phyloP scores from a whole-genome alignment of 179 eudicot species.

The Camellia oleifera region DNA sequence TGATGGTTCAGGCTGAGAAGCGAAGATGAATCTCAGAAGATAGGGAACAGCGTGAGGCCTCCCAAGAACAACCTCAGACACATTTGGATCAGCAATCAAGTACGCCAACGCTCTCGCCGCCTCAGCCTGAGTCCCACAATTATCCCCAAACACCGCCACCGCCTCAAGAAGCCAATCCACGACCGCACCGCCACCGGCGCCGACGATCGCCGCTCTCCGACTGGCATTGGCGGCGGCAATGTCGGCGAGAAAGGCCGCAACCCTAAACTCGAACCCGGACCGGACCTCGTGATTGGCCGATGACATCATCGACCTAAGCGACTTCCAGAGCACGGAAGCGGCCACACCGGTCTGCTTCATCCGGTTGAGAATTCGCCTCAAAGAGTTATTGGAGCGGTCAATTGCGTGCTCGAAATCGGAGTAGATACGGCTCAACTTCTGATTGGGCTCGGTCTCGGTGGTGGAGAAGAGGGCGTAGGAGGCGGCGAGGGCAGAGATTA shows the following conservation, averaged over 20 bases:
- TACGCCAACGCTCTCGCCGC: slow-evolving; percentile 95
- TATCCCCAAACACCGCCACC: slow-evolving; percentile 47
- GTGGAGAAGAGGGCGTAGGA: slow-evolving; percentile 25
- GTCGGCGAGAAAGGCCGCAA: slow-evolving; percentile 94
- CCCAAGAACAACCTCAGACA: slow-evolving; percentile 58
- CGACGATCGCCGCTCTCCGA: slow-evolving; percentile 80
- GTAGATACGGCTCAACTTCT: slow-evolving; percentile 13
- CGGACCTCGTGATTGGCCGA: slow-evolving; percentile 87
- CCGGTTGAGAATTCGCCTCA: slow-evolving; percentile 33
- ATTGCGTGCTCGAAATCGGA: slow-evolving; percentile 33
- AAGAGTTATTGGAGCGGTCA: slow-evolving; percentile 48
- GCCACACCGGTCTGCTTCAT: slow-evolving; percentile 77
- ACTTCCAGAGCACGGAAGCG: slow-evolving; percentile 78
- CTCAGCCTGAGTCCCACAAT: slow-evolving; percentile 73
- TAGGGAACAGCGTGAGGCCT: slow-evolving; percentile 76
- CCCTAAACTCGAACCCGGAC: slow-evolving; percentile 82
- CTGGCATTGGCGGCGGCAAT: slow-evolving; percentile 84
- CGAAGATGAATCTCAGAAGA: slow-evolving; percentile 70
- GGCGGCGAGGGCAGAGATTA: slow-evolving; percentile 25
- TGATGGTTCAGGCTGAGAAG: slow-evolving; percentile 70
- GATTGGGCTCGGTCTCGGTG: slow-evolving; percentile 7
- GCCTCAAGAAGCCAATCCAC: slow-evolving; percentile 85
- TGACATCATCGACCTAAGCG: slow-evolving; percentile 65
- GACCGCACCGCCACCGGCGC: slow-evolving; percentile 83
- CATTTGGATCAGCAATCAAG: slow-evolving; percentile 79